phyloP scores from a whole-genome alignment of 2,329 filamentous ascomycete genomes.

The Aureobasidium pullulans region DNA sequence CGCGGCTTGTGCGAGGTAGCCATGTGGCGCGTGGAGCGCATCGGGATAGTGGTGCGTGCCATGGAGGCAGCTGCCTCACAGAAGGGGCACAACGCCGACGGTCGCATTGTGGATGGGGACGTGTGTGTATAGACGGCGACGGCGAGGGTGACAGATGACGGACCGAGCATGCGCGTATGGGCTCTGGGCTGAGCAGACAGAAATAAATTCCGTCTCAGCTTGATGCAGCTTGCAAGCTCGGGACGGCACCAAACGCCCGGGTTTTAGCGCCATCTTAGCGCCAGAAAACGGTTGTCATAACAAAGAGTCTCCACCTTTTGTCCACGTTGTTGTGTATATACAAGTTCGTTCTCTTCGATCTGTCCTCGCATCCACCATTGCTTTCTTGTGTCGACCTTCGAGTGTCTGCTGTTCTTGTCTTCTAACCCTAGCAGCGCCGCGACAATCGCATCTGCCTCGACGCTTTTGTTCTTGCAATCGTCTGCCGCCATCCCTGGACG shows the following conservation, averaged over 20 bases:
- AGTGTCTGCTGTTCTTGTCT: not conserved
- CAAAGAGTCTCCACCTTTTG: not conserved
- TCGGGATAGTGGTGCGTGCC: not conserved
- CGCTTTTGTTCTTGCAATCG: not conserved
- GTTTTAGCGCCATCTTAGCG: no score
- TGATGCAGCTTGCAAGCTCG: no score
- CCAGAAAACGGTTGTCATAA: not conserved
- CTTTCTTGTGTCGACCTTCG: not conserved
- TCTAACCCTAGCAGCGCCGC: not conserved
- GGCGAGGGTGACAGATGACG: not conserved
- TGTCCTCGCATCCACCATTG: not conserved
- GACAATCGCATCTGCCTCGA: not conserved
- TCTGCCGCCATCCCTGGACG: not conserved
- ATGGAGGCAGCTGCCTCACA: slow-evolving; percentile 31
- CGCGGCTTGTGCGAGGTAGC: slow-evolving; percentile 35
- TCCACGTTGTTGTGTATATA: not conserved
- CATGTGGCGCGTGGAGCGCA: slow-evolving; percentile 29
- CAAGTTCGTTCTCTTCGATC: not conserved
- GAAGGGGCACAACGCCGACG: slow-evolving; percentile 29
- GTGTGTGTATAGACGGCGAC: not conserved
- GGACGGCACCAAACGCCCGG: no score
- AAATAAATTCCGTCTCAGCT: not conserved
- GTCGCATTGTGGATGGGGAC: not conserved
- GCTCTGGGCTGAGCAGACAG: not conserved
- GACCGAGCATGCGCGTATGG: not conserved